Evolutionary conservation across 2,329 filamentous ascomycete genomes (phyloP).

Genomic region (Ceratocystis alfenasii): DNA sequence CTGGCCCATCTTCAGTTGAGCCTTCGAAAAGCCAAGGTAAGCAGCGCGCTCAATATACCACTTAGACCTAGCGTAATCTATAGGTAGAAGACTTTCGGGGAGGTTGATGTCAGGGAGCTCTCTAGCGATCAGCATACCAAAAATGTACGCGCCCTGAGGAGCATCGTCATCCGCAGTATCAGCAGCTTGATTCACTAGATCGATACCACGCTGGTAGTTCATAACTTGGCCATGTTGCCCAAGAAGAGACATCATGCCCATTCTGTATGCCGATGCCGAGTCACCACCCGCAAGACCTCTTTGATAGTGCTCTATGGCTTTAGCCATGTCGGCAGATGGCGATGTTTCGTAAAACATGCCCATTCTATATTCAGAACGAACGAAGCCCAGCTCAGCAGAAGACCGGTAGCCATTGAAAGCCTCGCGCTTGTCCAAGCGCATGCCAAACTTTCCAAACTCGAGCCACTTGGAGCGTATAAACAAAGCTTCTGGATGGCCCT

Average conservation of each 20-base stretch:
- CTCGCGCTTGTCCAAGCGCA: slow-evolving; percentile 84
- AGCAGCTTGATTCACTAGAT: slow-evolving; percentile 72
- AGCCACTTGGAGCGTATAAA: slow-evolving; percentile 96
- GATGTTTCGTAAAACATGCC: slow-evolving; percentile 97
- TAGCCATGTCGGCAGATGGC: slow-evolving; percentile 79
- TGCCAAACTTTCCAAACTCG: slow-evolving; percentile 93
- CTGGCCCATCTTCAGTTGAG: slow-evolving; percentile 93
- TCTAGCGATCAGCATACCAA: slow-evolving; percentile 83
- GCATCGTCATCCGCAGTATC: slow-evolving; percentile 89
- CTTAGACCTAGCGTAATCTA: slow-evolving; percentile 60
- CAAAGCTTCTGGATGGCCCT: slow-evolving; percentile 83
- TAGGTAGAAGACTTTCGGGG: slow-evolving; percentile 56
- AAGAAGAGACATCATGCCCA: slow-evolving; percentile 95
- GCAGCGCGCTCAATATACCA: slow-evolving; percentile 94
- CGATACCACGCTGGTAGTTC: slow-evolving; percentile 64
- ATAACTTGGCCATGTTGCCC: slow-evolving; percentile 85
- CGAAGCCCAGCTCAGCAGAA: slow-evolving; percentile 76
- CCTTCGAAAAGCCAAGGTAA: slow-evolving; percentile 89
- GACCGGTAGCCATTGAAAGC: slow-evolving; percentile 77
- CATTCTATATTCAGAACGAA: slow-evolving; percentile 86
- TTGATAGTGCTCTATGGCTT: slow-evolving; percentile 84
- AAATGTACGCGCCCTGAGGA: slow-evolving; percentile 87
- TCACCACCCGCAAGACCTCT: slow-evolving; percentile 67
- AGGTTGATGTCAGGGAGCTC: slow-evolving; percentile 85
- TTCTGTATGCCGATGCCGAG: slow-evolving; percentile 71